phyloP scores from a whole-genome alignment of 345 rosid genomes.

The Eucalyptus coolabah region DNA sequence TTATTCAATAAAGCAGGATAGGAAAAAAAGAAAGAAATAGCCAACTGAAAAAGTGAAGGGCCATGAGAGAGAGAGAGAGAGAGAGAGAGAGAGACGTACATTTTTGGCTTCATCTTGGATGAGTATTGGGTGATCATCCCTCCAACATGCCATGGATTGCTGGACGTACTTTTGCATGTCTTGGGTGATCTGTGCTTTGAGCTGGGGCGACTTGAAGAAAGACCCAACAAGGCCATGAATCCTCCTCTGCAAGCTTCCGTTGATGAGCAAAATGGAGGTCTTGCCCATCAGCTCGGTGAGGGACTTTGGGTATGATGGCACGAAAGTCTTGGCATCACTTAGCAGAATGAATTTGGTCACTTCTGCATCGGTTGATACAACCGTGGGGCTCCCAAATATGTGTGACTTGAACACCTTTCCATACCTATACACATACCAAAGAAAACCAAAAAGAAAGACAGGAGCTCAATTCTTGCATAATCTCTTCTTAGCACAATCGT shows the following conservation, averaged over 20 bases:
- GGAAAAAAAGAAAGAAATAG: not conserved
- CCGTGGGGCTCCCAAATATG: slow-evolving; percentile 75
- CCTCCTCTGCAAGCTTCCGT: slow-evolving; percentile 81
- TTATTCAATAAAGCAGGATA: not conserved
- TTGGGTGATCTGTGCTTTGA: slow-evolving; percentile 73
- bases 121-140: slow-evolving; percentile 39
- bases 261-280: slow-evolving; percentile 75
- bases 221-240: slow-evolving; percentile 85
- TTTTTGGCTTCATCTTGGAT: slow-evolving; percentile 84
- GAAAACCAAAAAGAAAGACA: not conserved
- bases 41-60: not conserved
- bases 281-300: slow-evolving; percentile 94
- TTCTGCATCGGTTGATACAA: slow-evolving; percentile 90
- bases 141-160: slow-evolving; percentile 72
- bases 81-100: slow-evolving; percentile 5
- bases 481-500: not conserved
- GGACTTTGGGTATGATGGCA: slow-evolving; percentile 90
- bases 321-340: slow-evolving; percentile 71
- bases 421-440: slow-evolving; percentile 20
- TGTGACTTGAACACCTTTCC: slow-evolving; percentile 98
- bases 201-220: slow-evolving; percentile 74
- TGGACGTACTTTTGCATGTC: slow-evolving; percentile 69
- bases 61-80: not conserved
- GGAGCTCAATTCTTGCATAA: not conserved
- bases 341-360: slow-evolving; percentile 77